A percentile compares a stretch with the other conserved stretches of the same genome.
These are phyloP conservation scores for Podospora pseudocomata DNA, from an alignment of 495 filamentous ascomycete species.

Conservation along the genomic window DNA sequence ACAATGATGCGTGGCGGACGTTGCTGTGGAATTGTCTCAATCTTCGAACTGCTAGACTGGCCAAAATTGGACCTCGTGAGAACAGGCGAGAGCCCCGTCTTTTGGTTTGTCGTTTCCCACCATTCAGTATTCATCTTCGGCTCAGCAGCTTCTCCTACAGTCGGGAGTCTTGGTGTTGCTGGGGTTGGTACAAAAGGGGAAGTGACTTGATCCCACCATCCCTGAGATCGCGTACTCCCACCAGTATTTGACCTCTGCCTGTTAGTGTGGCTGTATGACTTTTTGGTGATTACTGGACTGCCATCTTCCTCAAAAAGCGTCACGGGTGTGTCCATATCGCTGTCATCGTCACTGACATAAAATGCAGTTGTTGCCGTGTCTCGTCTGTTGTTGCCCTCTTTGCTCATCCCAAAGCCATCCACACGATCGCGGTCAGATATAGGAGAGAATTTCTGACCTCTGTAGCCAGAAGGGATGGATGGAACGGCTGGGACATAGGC, in stretches of 20 bases:
- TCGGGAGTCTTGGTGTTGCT: slow-evolving; percentile 19
- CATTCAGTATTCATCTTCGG: slow-evolving; percentile 25
- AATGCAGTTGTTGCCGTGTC: slow-evolving; percentile 21
- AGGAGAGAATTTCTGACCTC: not conserved
- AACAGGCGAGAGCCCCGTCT: slow-evolving; percentile 21
- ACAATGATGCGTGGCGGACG: slow-evolving; percentile 15
- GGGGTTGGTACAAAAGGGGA: slow-evolving; percentile 59
- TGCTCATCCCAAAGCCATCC: slow-evolving; percentile 1
- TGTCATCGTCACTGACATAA: slow-evolving; percentile 32
- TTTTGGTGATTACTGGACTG: slow-evolving; percentile 31
- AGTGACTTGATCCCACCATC: slow-evolving; percentile 86
- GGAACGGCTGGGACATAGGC: slow-evolving; percentile 60
- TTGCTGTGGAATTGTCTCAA: not conserved
- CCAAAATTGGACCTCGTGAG: slow-evolving; percentile 17
- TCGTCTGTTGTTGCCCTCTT: slow-evolving; percentile 7
- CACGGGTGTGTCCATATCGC: slow-evolving; percentile 37
- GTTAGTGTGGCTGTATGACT: slow-evolving; percentile 31
- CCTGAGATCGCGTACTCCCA: slow-evolving; percentile 60
- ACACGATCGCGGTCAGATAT: not conserved
- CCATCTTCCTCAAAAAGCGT: slow-evolving; percentile 52
- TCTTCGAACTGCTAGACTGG: slow-evolving; percentile 11
- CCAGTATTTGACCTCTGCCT: slow-evolving; percentile 30
- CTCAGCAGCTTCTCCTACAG: slow-evolving; percentile 4
- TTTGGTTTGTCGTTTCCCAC: slow-evolving; percentile 37
- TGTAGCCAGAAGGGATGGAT: slow-evolving; percentile 32